Conservation (phyloP, 2,329 filamentous ascomycete species). For the Dryadomyces sulphureus region DNA sequence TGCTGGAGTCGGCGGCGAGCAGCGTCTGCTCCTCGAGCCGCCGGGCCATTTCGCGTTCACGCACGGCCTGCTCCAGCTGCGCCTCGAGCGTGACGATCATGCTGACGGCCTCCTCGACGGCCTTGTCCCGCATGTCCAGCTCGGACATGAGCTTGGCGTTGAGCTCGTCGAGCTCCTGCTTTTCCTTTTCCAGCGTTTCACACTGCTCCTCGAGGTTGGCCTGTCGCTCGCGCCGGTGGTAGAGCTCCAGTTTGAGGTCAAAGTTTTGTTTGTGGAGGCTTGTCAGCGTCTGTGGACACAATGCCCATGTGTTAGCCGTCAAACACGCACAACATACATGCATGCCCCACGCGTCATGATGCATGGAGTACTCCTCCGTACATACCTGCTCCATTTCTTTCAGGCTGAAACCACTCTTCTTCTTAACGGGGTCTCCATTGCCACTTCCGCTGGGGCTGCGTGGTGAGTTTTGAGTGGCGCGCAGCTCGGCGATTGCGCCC, state of each 20-base stretch:
- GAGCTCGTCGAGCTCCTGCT: conserved; percentile 43
- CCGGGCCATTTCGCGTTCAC: conserved; percentile 38
- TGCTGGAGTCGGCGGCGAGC: conserved; percentile 17
- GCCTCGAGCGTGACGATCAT: conserved; percentile 55
- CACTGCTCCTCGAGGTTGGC: conserved; percentile 29
- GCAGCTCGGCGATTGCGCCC: conserved; percentile 23
- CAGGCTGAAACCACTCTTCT: conserved; percentile 42
- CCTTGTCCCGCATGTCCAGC: conserved; percentile 53
- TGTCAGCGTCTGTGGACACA: conserved; percentile 38
- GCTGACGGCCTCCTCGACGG: conserved; percentile 53
- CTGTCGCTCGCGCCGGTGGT: conserved; percentile 52
- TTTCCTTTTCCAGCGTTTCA: conserved; percentile 37
- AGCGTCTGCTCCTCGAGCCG: conserved; percentile 26
- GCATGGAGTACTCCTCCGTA: too few species aligned
- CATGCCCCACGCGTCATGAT: neutral
- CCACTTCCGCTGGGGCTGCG: conserved; percentile 28
- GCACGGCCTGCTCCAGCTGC: conserved; percentile 35
- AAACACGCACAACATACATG: neutral
- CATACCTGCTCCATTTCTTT: conserved; percentile 55
- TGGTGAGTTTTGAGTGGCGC: conserved; percentile 24
- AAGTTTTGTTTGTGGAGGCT: conserved; percentile 64
- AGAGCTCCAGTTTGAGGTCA: conserved; percentile 59
- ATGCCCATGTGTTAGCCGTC: neutral
- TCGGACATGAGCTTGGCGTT: conserved; percentile 44
- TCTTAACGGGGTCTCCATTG: conserved; percentile 23